A percentile compares a stretch with the other conserved stretches of the same genome.
phyloP scores from a whole-genome alignment of 331 rosid species.

The Malus hybrid region DNA sequence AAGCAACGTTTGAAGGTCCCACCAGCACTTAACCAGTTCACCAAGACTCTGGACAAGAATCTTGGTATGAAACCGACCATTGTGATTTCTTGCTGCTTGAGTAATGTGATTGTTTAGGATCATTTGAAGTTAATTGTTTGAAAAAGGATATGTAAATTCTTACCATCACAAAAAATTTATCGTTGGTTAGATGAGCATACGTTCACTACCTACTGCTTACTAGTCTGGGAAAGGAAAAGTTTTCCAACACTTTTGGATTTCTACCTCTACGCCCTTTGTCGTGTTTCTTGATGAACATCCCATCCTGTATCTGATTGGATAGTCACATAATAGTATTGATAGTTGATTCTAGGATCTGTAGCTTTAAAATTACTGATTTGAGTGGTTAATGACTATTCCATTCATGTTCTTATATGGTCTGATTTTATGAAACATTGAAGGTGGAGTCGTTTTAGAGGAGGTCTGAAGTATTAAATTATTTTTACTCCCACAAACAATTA shows the following conservation, averaged over 20 bases:
- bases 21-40: constrained; percentile 73
- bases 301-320: background rate
- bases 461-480: background rate
- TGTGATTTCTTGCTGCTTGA: background rate
- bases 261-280: background rate
- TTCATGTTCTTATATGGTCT: background rate
- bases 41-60: constrained; percentile 72
- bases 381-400: background rate
- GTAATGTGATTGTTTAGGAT: background rate
- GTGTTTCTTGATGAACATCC: background rate
- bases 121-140: background rate
- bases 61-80: constrained; percentile 29
- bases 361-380: background rate
- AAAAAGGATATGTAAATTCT: background rate
- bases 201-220: background rate
- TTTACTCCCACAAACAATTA: background rate
- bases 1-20: constrained; percentile 87
- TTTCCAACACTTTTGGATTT: background rate
- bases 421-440: background rate
- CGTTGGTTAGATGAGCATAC: background rate
- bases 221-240: background rate
- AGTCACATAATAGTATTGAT: background rate
- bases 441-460: background rate
- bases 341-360: background rate
- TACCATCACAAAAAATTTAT: background rate